Conservation (phyloP, 495 filamentous ascomycete species). For the Symbiotaphrina buchneri region DNA sequence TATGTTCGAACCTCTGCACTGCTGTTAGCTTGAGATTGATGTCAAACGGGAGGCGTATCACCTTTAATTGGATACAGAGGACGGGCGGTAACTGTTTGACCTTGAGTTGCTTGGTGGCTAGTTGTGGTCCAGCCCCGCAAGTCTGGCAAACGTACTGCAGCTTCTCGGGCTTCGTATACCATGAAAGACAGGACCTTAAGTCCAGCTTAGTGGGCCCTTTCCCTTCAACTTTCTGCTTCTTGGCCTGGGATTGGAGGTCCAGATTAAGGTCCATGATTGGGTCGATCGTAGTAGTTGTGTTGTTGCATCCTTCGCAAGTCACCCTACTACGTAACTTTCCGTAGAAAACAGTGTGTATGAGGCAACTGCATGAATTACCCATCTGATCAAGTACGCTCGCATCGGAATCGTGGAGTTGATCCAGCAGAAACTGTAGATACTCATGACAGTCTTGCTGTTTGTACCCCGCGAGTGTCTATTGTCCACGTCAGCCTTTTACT, state of each 20-base stretch:
- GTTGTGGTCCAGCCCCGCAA: conserved; percentile 42
- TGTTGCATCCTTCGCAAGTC: conserved; percentile 64
- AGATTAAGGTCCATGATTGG: conserved; percentile 74
- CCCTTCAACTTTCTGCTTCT: conserved; percentile 12
- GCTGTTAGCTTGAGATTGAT: neutral
- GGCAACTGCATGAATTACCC: conserved; percentile 75
- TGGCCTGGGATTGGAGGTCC: conserved; percentile 31
- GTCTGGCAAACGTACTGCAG: conserved; percentile 59
- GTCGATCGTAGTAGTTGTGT: conserved; percentile 55
- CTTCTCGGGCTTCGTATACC: conserved; percentile 50
- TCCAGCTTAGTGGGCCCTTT: conserved; percentile 23
- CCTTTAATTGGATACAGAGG: conserved; percentile 82
- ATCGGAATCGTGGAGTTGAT: conserved; percentile 52
- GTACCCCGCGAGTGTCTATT: conserved; percentile 65
- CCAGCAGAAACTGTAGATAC: conserved; percentile 80
- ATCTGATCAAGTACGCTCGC: conserved; percentile 5
- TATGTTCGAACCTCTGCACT: conserved; percentile 56
- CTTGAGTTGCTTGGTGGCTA: conserved; percentile 57
- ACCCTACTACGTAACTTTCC: conserved; percentile 71
- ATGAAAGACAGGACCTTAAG: conserved; percentile 55
- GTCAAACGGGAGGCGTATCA: conserved; percentile 12
- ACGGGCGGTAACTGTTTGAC: conserved; percentile 67
- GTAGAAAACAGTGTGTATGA: conserved; percentile 76
- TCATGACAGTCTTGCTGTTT: conserved; percentile 90
- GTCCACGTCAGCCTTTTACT: conserved; percentile 22